Evolutionary conservation across 192 early-diverging fungal species (phyloP), one percentile per base, ranked within the genome.

Genomic region (Podochytrium sp.): DNA sequence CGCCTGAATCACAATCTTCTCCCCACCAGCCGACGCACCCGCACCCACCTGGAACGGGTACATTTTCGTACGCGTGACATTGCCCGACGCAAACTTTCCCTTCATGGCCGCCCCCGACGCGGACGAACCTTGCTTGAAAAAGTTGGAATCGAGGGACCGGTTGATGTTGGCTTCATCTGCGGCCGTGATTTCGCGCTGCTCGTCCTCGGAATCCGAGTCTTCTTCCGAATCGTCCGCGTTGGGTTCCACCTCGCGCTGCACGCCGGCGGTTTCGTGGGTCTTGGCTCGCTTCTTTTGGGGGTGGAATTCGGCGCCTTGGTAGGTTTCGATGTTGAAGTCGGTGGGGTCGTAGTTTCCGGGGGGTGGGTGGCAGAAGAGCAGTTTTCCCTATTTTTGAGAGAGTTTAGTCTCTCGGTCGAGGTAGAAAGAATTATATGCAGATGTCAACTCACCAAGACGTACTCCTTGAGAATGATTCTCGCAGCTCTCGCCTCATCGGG

Each of bases 401-500:
- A 27, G 39, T 43, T 33, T 65, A 7, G 35, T n/a, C 59, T 34
- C 37, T 10, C 6, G 59, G 35, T 7, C 27, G 10, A 47, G 64
- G 12, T 32, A 18, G 23, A 25, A 30, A 41, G 69, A 52, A 73
- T 62, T 29, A 29, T 63, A 53, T 62, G 49, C 62, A 63, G 27
- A 37, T 18, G 6, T 25, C 83, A 89, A 89, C 78, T 90, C 29
- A 75, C 74, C 74, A 64, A 88, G 37, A 97, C 94, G 81, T 98
- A 98, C 80, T 99, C 98, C 83, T 99, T 99, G 63, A 99, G 85
- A 67, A 99, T 91, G 71, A 96, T 94, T 72, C 97, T 86, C 0
- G 98, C 96, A 0, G 98, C 96, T 39, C 98, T 90, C 7, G 97
- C 86, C 84, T 99, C 96, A 85, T 99, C 98, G 34, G 96, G 95